A percentile compares a stretch with the other conserved stretches of the same genome.
These are phyloP conservation scores for Candida sphagnicola DNA, from an alignment of 805 yeast species.

Conservation along the genomic window DNA sequence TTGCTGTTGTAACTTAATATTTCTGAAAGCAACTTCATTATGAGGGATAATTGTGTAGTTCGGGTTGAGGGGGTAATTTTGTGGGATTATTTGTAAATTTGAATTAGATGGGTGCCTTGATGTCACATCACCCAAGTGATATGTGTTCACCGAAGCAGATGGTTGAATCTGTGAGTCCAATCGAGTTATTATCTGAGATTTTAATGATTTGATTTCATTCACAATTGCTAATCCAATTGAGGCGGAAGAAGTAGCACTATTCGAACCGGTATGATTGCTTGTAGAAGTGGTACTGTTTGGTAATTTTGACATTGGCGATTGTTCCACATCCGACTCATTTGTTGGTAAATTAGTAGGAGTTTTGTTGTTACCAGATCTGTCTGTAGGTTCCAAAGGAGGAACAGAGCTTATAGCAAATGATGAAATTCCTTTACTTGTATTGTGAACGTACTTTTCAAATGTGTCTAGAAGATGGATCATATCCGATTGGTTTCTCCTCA, in stretches of 20 bases:
- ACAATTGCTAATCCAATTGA: neutral
- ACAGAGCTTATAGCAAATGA: neutral
- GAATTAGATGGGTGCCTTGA: slow-evolving; percentile 13
- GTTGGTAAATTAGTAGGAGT: neutral
- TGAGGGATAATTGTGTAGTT: slow-evolving; percentile 25
- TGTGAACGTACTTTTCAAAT: slow-evolving; percentile 20
- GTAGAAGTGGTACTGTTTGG: neutral
- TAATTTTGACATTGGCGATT: neutral
- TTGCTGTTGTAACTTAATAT: slow-evolving; percentile 6
- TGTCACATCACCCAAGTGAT: slow-evolving; percentile 11
- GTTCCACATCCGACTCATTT: neutral
- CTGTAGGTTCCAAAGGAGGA: neutral
- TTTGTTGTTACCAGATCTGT: slow-evolving; percentile 2
- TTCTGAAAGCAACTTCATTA: slow-evolving; percentile 12
- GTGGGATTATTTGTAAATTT: slow-evolving; percentile 25
- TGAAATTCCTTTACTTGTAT: neutral
- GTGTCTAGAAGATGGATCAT: slow-evolving; percentile 49
- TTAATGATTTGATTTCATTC: slow-evolving; percentile 2
- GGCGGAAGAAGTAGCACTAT: slow-evolving; percentile 1
- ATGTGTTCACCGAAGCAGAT: slow-evolving; percentile 9
- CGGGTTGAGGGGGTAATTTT: slow-evolving; percentile 33
- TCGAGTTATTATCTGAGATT: neutral
- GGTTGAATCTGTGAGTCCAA: slow-evolving; percentile 6
- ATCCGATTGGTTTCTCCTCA: slow-evolving; percentile 49
- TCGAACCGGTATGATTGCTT: neutral